Evolutionary conservation across 768 basidiomycete species (phyloP), one percentile per base, ranked within the genome.

Genomic region (Boletus reticuloceps): DNA sequence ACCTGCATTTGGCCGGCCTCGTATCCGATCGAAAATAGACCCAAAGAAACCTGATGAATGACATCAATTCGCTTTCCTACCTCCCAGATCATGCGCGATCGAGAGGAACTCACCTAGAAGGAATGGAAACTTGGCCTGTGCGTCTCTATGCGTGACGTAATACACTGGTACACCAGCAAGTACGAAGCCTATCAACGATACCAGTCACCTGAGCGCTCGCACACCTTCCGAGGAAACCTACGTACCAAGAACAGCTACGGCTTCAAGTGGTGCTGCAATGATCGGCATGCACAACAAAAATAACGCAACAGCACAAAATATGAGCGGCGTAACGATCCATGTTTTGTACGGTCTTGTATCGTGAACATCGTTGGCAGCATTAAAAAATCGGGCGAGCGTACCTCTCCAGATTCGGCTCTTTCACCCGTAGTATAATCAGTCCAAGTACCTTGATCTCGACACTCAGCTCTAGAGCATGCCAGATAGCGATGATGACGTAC

Each of bases 361-460:
- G 17, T 29, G 17, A 54, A 53, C 44, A 40, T 46, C 38, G n/a
- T 50, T 6, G 41, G 12, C 13, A 43, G 16, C 29, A 13, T 43
- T 40, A 44, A 53, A 32, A 27, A 39, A 9, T 16, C 12, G 20
- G 1, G 14, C 22, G 10, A 36, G 27, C 72, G 52, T 53, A 84
- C 91, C 92, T 81, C 65, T 94, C 86, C 12, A 99, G 77, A 61
- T 84, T 79, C 0, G 96, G 96, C 69, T 99, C 96, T 67, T 92
- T 94, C 11, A 96, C 74, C 31, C 96, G 83, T 36, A 98, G 73
- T 50, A 97, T 86, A 1, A 98, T 80, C 16, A 98, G 75, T 2
- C 94, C 94, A 29, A 97, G 76, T 6, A 95, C 93, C 91, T 91
- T 59, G 38, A 41, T 13, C 13, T 48, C 42, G 14, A 56, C 44